Evolutionary conservation across 2,329 filamentous ascomycete species (phyloP).

Genomic region (Xylaria polymorpha): DNA sequence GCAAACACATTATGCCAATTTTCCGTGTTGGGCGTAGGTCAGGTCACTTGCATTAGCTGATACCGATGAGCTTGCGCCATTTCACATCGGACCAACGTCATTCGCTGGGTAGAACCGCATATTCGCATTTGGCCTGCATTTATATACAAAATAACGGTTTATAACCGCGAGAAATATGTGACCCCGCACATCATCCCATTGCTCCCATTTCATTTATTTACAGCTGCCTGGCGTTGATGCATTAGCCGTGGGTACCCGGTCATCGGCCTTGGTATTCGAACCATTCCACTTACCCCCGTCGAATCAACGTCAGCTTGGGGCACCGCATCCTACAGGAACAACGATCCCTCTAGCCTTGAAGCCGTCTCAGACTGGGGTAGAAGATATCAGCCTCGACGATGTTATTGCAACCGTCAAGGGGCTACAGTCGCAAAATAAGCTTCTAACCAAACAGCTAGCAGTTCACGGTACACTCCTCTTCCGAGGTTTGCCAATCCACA

Average conservation of each 20-base stretch:
- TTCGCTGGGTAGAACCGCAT: not conserved
- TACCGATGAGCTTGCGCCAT: not conserved
- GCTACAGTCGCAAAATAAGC: conserved; percentile 46
- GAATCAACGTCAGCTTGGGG: conserved; percentile 22
- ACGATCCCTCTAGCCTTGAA: conserved; percentile 16
- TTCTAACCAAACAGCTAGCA: conserved; percentile 56
- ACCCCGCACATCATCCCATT: not conserved
- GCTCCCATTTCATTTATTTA: not conserved
- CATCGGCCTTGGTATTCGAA: conserved; percentile 16
- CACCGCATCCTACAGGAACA: conserved; percentile 14
- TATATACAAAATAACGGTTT: not conserved
- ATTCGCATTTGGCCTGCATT: not conserved
- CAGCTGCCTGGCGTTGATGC: not conserved
- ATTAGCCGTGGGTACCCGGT: not conserved
- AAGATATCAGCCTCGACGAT: conserved; percentile 15
- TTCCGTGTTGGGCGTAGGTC: too few species aligned
- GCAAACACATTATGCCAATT: too few species aligned
- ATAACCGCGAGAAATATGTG: not conserved
- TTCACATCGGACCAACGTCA: not conserved
- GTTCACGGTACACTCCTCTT: conserved; percentile 60
- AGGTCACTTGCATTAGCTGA: too few species aligned
- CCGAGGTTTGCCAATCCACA: conserved; percentile 57
- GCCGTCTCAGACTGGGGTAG: not conserved
- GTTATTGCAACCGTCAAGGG: conserved; percentile 10
- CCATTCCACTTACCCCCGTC: conserved; percentile 16